phyloP scores from a whole-genome alignment of 169 alveolate species.

The Plasmodium berghei region DNA sequence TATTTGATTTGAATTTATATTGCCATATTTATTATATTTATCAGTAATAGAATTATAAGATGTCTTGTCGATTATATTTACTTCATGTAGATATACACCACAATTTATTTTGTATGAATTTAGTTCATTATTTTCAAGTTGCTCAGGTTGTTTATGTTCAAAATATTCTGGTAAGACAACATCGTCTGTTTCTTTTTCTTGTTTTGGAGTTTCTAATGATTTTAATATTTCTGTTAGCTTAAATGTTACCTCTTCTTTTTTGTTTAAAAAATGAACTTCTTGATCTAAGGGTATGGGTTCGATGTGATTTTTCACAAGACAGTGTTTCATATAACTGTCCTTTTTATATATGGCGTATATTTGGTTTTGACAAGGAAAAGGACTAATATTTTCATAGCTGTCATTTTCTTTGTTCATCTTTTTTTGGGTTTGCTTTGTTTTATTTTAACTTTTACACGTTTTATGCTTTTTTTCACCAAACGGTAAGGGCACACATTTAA shows the following conservation, averaged over 20 bases:
- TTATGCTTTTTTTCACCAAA: background rate
- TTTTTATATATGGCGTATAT: slow-evolving; percentile 28
- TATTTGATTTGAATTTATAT: slow-evolving; percentile 15
- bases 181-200: slow-evolving; percentile 35
- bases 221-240: slow-evolving; percentile 51
- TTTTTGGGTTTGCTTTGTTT: background rate
- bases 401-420: slow-evolving; percentile 6
- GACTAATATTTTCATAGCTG: background rate
- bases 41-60: slow-evolving; percentile 9
- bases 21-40: background rate
- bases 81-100: slow-evolving; percentile 65
- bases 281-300: slow-evolving; percentile 68
- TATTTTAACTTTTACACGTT: background rate
- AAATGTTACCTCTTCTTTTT: slow-evolving; percentile 36
- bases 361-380: slow-evolving; percentile 20
- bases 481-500: too few species aligned
- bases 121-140: slow-evolving; percentile 10
- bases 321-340: slow-evolving; percentile 73
- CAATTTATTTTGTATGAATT: slow-evolving; percentile 18
- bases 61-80: slow-evolving; percentile 63
- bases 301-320: slow-evolving; percentile 42
- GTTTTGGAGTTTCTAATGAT: slow-evolving; percentile 49
- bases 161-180: slow-evolving; percentile 39
- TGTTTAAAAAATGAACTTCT: slow-evolving; percentile 66
- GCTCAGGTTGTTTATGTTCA: slow-evolving; percentile 12